Percentiles rank a stretch among this genome's conserved stretches.
Conservation (phyloP, 2,329 filamentous ascomycete genomes). For the Trichophyton verrucosum region DNA sequence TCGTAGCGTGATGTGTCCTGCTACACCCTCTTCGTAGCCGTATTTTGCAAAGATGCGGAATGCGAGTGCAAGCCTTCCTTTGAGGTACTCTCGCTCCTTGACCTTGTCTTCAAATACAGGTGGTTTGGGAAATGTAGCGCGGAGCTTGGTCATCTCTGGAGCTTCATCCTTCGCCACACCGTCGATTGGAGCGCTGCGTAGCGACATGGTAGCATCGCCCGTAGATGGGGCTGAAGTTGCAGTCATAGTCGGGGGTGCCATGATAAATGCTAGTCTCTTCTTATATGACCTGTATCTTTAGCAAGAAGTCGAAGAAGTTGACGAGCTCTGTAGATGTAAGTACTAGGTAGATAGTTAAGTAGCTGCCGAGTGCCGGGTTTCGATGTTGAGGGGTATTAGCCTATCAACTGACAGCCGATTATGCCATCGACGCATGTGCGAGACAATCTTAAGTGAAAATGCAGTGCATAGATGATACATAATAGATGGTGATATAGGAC, state of each 20-base stretch:
- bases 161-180: neutral
- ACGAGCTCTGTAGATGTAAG: neutral
- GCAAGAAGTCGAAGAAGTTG: neutral
- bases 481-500: too few relatives aligned
- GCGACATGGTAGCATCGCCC: neutral
- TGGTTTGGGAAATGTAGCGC: slow-evolving; percentile 21
- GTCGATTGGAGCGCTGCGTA: neutral
- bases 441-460: neutral
- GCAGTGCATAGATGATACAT: neutral
- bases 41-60: slow-evolving; percentile 48
- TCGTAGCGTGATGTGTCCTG: slow-evolving; percentile 51
- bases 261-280: slow-evolving; percentile 9
- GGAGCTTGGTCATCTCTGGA: neutral
- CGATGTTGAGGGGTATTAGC: neutral
- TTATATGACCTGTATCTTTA: too few relatives aligned
- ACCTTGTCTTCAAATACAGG: slow-evolving; percentile 32
- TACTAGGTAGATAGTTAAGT: neutral
- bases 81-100: slow-evolving; percentile 42
- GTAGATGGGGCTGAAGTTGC: slow-evolving; percentile 5
- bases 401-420: neutral
- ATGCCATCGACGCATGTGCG: neutral
- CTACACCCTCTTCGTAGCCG: slow-evolving; percentile 49
- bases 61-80: slow-evolving; percentile 42
- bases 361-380: too few relatives aligned
- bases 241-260: slow-evolving; percentile 20